phyloP scores from a whole-genome alignment of 345 rosid species.

The Lepidium africanum region DNA sequence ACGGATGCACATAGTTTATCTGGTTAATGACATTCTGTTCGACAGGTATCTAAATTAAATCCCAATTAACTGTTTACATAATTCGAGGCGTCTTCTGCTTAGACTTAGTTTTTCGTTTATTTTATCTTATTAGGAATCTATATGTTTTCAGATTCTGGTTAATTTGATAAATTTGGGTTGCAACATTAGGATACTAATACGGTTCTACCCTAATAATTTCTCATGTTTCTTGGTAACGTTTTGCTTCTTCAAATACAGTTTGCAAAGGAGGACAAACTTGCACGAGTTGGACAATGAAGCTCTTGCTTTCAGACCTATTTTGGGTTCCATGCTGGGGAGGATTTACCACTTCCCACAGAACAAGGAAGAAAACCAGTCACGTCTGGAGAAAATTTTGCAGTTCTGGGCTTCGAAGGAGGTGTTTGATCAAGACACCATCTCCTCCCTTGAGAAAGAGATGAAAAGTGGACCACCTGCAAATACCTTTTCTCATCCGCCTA shows the following conservation, averaged over 20 bases:
- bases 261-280: slow-evolving; percentile 79
- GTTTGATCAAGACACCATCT: slow-evolving; percentile 76
- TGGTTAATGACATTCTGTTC: slow-evolving; percentile 94
- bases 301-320: slow-evolving; percentile 77
- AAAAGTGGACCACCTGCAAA: slow-evolving; percentile 49
- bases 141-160: neutral
- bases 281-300: slow-evolving; percentile 87
- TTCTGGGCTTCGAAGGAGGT: slow-evolving; percentile 98
- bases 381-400: slow-evolving; percentile 83
- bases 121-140: neutral
- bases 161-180: neutral
- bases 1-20: slow-evolving; percentile 87
- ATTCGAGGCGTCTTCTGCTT: neutral
- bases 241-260: slow-evolving; percentile 40
- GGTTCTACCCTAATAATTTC: neutral
- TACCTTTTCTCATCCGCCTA: slow-evolving; percentile 50
- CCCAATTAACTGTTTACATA: neutral
- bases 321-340: slow-evolving; percentile 90
- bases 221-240: neutral
- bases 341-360: slow-evolving; percentile 77
- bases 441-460: slow-evolving; percentile 83
- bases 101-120: neutral
- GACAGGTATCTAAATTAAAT: slow-evolving; percentile 53
- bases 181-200: slow-evolving; percentile 12
- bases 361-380: slow-evolving; percentile 80